phyloP scores from a whole-genome alignment of 345 rosid genomes.

The Eucalyptus polybractea region DNA sequence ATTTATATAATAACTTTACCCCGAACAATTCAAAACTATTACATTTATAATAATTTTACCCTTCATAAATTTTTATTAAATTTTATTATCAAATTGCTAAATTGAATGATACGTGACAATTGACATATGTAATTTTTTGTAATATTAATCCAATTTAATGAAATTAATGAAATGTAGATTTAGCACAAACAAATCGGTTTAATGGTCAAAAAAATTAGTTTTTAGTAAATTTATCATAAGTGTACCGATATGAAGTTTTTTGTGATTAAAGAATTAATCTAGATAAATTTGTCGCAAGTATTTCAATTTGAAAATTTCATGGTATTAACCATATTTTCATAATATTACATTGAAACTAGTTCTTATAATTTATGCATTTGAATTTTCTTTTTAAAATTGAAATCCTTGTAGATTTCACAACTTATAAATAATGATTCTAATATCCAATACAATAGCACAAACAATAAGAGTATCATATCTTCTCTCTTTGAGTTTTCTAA shows the following conservation, averaged over 20 bases:
- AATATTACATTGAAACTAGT: not conserved
- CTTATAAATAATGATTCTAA: not conserved
- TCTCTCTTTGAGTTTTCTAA: not conserved
- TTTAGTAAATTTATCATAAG: not conserved
- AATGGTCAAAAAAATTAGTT: no score
- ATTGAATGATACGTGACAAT: accelerated
- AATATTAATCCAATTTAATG: not conserved
- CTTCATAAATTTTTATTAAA: not conserved
- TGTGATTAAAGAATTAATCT: not conserved
- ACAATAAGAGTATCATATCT: not conserved
- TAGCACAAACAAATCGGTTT: accelerated
- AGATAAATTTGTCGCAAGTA: accelerated
- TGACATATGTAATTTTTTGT: no score
- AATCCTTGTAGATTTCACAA: not conserved
- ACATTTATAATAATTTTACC: not conserved
- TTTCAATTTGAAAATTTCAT: not conserved
- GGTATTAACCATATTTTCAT: not conserved
- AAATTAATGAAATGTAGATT: not conserved
- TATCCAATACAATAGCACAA: not conserved
- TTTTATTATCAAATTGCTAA: not conserved
- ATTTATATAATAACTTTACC: no score
- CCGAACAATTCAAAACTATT: no score
- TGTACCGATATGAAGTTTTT: accelerated
- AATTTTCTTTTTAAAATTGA: not conserved
- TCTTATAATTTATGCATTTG: not conserved